A percentile compares a stretch with the other conserved stretches of the same genome.
Conservation (phyloP, 2,329 filamentous ascomycete genomes). For the Colletotrichum sp. region DNA sequence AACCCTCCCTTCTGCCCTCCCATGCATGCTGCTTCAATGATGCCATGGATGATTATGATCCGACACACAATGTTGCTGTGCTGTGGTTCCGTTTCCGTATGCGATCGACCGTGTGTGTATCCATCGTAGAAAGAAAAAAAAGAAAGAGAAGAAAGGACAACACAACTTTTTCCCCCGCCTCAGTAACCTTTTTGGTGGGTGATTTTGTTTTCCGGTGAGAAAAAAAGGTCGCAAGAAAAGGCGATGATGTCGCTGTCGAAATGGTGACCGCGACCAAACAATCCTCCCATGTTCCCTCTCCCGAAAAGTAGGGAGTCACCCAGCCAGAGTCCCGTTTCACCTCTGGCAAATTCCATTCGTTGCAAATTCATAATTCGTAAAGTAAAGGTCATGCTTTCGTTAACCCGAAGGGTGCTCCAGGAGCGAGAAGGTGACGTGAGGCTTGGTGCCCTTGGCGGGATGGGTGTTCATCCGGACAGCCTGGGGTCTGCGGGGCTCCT, state of each 20-base stretch:
- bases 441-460: constrained; percentile 15
- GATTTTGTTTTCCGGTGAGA: constrained; percentile 12
- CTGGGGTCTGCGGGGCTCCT: constrained; percentile 19
- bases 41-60: constrained; percentile 10
- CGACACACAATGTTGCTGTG: constrained; percentile 7
- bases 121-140: not conserved
- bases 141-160: not conserved
- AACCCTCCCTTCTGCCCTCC: not conserved
- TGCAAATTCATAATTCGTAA: constrained; percentile 19
- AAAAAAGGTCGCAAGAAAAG: not conserved
- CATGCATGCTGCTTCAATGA: constrained; percentile 4
- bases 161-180: constrained; percentile 2
- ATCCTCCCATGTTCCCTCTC: not conserved
- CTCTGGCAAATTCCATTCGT: constrained; percentile 18
- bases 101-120: constrained; percentile 4
- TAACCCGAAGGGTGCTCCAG: constrained; percentile 3
- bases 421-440: constrained; percentile 20
- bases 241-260: not conserved
- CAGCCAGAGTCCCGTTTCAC: constrained; percentile 24
- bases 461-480: constrained; percentile 18
- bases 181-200: constrained; percentile 10
- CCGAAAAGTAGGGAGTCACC: not conserved
- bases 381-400: not conserved
- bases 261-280: not conserved
- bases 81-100: constrained; percentile 6